Base-by-base conservation (phyloP, 805 yeast species). In the Diddensiella caesifluorescens region DNA sequence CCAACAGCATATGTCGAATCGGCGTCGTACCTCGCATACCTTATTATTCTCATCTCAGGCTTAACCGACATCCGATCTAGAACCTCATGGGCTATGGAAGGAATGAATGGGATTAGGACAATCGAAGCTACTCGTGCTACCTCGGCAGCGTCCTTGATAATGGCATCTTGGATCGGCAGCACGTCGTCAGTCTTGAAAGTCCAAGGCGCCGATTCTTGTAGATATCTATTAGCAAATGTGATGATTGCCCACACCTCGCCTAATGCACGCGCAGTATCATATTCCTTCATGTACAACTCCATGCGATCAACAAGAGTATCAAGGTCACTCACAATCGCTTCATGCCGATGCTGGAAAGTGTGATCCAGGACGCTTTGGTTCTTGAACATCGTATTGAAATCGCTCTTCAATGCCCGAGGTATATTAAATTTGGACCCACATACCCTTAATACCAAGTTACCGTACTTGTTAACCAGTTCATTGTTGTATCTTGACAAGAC, bases 121-220 rank as follows among this genome's bases (percentile, higher is more conserved):
- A 90, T 78, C 1, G 90, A 70, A 7, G 74, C 54, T 0, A 85
- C 71, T 43, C 97, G 70, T 12, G 80, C 69, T 0, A 78, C 71
- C 51, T 90, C 97, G 5, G 84, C 73, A 0, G 86, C 81, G 5
- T 74, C 54, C 47, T 73, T 77, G 2, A 89, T 75, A 10, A 78
- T 71, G 34, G 71, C 63, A 57, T 79, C 82, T 49, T 72, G 79
- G 20, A 42, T 29, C 4, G 44, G 44, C 12, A 51, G 50, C 5
- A 60, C 60, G n/a, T n/a, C n/a, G n/a, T n/a, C n/a, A 1, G 49
- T 45, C 34, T 63, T 65, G 38, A 69, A 63, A 5, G 64, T 60
- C 97, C 97, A 90, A 0, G 97, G 97, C 52, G 78, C 80, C 4
- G 77, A 63, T 1, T 61, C 65, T 55, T 86, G 95, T 48, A 88